phyloP scores from a whole-genome alignment of 345 rosid genomes.

The Corymbia maculata region DNA sequence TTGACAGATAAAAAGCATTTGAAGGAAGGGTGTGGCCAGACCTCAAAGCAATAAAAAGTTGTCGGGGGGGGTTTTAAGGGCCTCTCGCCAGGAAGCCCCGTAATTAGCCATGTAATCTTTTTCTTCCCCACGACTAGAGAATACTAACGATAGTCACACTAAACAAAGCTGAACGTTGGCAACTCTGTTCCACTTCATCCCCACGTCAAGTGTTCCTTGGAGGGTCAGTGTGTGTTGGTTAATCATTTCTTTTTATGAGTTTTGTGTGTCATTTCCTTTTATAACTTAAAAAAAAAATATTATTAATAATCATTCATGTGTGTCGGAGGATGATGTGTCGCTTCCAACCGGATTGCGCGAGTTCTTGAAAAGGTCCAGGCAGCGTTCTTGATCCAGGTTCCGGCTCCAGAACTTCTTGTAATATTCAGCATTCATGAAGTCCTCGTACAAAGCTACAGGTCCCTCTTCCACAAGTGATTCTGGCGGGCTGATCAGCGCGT shows the following conservation, averaged over 20 bases:
- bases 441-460: constrained; percentile 43
- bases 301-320: background rate
- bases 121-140: too few relatives aligned
- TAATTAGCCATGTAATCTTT: too few relatives aligned
- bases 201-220: background rate
- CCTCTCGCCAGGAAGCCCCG: too few relatives aligned
- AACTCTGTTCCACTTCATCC: too few relatives aligned
- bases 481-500: constrained; percentile 59
- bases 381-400: constrained; percentile 71
- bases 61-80: too few relatives aligned
- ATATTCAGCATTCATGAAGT: constrained; percentile 75
- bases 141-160: too few relatives aligned
- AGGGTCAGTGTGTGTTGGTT: background rate
- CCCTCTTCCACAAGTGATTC: constrained; percentile 27
- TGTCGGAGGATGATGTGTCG: background rate
- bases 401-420: constrained; percentile 89
- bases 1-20: background rate
- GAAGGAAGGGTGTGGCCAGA: too few relatives aligned
- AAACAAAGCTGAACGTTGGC: too few relatives aligned
- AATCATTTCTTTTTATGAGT: background rate
- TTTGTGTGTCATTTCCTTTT: background rate
- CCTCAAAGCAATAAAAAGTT: too few relatives aligned
- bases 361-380: constrained; percentile 67
- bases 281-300: background rate
- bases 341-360: constrained; percentile 5